Base-by-base conservation (phyloP, 2,329 filamentous ascomycete species). In the Trematosphaeria pertusa region DNA sequence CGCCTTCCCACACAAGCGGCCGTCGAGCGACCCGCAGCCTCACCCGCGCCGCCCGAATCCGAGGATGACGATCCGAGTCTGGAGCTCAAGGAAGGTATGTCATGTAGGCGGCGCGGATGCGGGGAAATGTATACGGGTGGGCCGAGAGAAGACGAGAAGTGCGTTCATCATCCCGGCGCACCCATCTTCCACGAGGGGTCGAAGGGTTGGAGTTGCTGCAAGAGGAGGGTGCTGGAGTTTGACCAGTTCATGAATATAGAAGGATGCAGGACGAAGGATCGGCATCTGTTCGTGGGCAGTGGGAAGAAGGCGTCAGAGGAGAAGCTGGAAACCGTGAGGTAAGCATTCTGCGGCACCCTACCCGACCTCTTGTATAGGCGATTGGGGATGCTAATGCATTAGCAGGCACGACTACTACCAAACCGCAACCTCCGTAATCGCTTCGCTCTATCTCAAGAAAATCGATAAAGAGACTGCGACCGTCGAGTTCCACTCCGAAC, bases 151-250 rank as follows among this genome's bases (percentile, higher is more conserved):
- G 82, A 79, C 1, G 92, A 97, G 77, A 80, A 84, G 51, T 99
- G 94, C 69, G 81, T 89, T 36, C 87, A 96, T 67, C 94, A 99
- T 73, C 92, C 94, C 0, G 94, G 94, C 4, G 84, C 82, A 17
- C 90, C 94, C 18, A 87, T 99, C 58, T 99, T 99, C 76, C 94
- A 99, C 72, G 94, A 99, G 77, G 94, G 94, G 26, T 96, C 90
- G 43, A 99, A 99, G 78, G 94, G 94, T 1, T 99, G 94, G 81
- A 91, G 86, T 49, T 99, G 94, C 79, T 99, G 94, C 77, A 97
- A 97, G 82, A 81, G 91, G 62, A 83, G 91, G 28, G 94, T 99
- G 47, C 77, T 99, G 48, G 94, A 99, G 69, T 99, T 99, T 73
- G 92, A 99, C 71, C 88, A 97, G 73, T 99, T 99, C 75, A 86